phyloP scores from a whole-genome alignment of 1,284 basidiomycete species.

The Schizophyllum amplum region DNA sequence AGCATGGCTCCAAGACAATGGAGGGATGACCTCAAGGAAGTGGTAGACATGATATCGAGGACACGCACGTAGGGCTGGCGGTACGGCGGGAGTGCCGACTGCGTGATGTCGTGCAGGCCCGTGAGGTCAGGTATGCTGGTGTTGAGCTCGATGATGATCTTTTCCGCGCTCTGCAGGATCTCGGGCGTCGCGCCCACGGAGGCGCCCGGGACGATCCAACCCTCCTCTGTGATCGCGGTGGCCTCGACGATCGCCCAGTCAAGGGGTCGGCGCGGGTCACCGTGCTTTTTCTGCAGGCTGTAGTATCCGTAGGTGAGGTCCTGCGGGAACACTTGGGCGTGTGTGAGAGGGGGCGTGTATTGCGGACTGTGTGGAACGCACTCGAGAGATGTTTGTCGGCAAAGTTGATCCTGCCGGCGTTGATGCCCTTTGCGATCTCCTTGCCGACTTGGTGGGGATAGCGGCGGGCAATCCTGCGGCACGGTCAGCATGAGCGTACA shows the following conservation, averaged over 20 bases:
- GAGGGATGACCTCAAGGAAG: no score
- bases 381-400: constrained; percentile 39
- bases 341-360: neutral
- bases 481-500: no score
- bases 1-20: no score
- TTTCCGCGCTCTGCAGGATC: constrained; percentile 39
- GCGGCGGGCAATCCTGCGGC: constrained; percentile 37
- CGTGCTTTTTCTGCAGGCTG: constrained; percentile 32
- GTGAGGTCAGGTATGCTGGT: constrained; percentile 36
- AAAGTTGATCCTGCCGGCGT: constrained; percentile 36
- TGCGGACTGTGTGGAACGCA: constrained; percentile 11
- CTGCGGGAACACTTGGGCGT: constrained; percentile 38
- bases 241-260: constrained; percentile 48
- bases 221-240: constrained; percentile 43
- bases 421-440: constrained; percentile 41
- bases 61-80: constrained; percentile 37
- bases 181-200: constrained; percentile 46
- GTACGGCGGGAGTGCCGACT: constrained; percentile 35
- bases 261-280: constrained; percentile 34
- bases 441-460: constrained; percentile 47
- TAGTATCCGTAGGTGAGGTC: constrained; percentile 44
- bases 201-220: constrained; percentile 39
- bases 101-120: constrained; percentile 43
- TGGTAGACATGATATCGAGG: neutral
- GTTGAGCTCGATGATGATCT: constrained; percentile 40